A percentile compares a stretch with the other conserved stretches of the same genome.
These are phyloP conservation scores for Apostasia ramifera DNA, from an alignment of 106 monocot species.

Conservation along the genomic window DNA sequence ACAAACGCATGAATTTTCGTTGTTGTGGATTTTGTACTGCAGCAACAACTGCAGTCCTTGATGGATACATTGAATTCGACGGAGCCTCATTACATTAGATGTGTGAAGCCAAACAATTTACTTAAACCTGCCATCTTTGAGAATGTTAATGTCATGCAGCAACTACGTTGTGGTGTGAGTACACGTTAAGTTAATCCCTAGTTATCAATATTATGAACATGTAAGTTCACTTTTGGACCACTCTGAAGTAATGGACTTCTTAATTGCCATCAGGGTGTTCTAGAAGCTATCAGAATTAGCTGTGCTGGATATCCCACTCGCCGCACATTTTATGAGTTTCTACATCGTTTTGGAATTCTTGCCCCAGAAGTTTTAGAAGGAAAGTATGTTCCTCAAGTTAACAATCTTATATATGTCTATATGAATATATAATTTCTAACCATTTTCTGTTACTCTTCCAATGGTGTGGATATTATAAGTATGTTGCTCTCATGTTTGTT, in stretches of 20 bases:
- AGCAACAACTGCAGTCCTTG: constrained; percentile 88
- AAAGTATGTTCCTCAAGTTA: constrained; percentile 51
- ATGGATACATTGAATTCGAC: constrained; percentile 98
- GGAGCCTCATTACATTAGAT: constrained; percentile 98
- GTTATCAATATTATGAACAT: not conserved
- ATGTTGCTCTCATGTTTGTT: not conserved
- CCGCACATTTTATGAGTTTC: constrained; percentile 91
- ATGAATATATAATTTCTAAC: not conserved
- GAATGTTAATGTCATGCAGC: constrained; percentile 94
- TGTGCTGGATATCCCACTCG: constrained; percentile 99
- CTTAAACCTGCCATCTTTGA: constrained; percentile 94
- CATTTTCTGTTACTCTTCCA: not conserved
- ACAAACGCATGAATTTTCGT: not conserved
- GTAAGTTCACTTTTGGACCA: constrained; percentile 1
- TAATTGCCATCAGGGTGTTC: constrained; percentile 63
- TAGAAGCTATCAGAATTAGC: constrained; percentile 97
- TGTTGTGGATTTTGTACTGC: constrained; percentile 15
- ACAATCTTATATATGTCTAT: no score
- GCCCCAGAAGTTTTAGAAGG: constrained; percentile 82
- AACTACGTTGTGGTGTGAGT: constrained; percentile 98
- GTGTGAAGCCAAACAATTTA: constrained; percentile 96
- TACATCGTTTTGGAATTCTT: constrained; percentile 86
- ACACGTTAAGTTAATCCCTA: constrained; percentile 3
- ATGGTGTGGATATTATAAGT: not conserved
- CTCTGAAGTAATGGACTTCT: not conserved